Evolutionary conservation across 768 basidiomycete species (phyloP), one percentile per base, ranked within the genome.

Genomic region (Baorangia bicolor): DNA sequence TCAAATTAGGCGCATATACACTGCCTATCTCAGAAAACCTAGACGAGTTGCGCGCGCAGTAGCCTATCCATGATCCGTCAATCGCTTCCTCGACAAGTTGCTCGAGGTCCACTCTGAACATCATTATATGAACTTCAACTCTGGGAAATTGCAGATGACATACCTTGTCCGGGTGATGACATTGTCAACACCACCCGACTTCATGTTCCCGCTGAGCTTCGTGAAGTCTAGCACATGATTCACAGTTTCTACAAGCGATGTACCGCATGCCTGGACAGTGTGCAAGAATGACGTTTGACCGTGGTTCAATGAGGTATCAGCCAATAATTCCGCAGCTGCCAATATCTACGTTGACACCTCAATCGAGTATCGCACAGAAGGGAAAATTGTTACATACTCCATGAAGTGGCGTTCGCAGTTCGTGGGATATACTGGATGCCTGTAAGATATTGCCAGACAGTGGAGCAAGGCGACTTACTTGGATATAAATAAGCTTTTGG

Each of bases 221-320:
- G 94, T 96, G 66, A 95, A 98, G 69, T 98, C 95, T 27, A 98
- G 77, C 6, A 98, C 95, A 63, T 98, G 95, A 66, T 97, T 97
- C 46, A 98, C 94, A 0, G 94, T 96, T 75, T 98, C 95, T 39
- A 95, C 92, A 1, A 98, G 80, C 1, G 92, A 93, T n/a, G 89
- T 95, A 14, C 94, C 94, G 66, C 94, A 97, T 7, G 92, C 94
- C 69, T 94, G 90, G 1, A 97, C 91, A 0, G 95, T 97, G 66
- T 94, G 90, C 47, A 97, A 74, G 76, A 94, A 96, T 0, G 94
- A 92, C 11, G 76, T 69, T 69, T 98, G 95, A 13, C 86, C 85
- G 44, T 89, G 85, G 64, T 85, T 88, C 31, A 98, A 75, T n/a
- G 79, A 66, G 13, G 90, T 96, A 43, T 96, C 94, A 44, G 82